These are phyloP conservation scores for Magnolia changhungtana DNA, from an alignment of 164 flowering plant species.

Conservation along the genomic window DNA sequence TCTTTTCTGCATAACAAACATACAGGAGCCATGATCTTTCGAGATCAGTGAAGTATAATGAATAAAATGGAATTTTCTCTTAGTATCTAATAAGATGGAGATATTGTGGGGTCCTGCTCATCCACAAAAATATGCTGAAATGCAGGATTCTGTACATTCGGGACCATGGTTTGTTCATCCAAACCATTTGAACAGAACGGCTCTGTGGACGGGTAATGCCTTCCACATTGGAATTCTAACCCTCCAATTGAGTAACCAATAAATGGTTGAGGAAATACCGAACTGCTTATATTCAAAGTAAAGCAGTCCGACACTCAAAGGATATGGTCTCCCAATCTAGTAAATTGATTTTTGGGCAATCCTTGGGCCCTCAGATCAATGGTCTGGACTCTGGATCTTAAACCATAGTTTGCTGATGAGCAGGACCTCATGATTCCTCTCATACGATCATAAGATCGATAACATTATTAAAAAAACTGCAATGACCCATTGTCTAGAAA, in stretches of 20 bases:
- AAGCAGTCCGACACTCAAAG: neutral
- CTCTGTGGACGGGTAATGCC: neutral
- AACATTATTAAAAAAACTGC: too few species aligned
- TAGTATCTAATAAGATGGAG: neutral
- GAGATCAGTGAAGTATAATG: neutral
- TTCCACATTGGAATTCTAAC: neutral
- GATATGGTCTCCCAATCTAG: neutral
- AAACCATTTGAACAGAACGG: neutral
- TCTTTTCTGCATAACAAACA: constrained; percentile 37
- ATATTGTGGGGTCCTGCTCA: neutral
- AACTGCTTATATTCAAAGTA: neutral
- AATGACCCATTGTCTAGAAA: too few species aligned
- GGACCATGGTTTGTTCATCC: neutral
- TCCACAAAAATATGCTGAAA: neutral
- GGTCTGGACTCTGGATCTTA: neutral
- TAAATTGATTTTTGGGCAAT: neutral
- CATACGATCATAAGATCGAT: too few species aligned
- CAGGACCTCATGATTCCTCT: too few species aligned
- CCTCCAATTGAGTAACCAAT: neutral
- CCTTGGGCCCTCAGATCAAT: neutral
- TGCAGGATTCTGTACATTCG: neutral
- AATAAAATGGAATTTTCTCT: neutral
- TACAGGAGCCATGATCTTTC: neutral
- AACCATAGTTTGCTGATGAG: too few species aligned
- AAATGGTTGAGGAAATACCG: neutral